Base-by-base conservation (phyloP, 2,329 filamentous ascomycete genomes). In the Cladophialophora exuberans region DNA sequence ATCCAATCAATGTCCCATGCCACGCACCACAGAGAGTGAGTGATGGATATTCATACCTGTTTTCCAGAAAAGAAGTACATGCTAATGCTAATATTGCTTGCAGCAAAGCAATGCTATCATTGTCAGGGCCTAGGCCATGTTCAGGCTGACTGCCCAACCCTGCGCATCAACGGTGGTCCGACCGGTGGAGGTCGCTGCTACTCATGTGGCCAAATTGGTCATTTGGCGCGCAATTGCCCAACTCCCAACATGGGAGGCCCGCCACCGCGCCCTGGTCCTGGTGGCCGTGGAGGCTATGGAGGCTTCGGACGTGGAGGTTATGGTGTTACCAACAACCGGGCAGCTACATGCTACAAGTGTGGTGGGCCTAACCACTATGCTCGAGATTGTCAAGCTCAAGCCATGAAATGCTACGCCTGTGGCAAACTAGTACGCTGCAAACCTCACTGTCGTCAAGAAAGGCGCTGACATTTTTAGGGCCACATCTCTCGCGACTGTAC, bases 51-150 rank as follows among this genome's bases (percentile, higher is more conserved):
- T 23, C 13, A 13, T n/a, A 5, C 26, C 11, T 20, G 10, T n/a
- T n/a, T n/a, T n/a, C n/a, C n/a, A n/a, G n/a, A n/a, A 9, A 17
- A 23, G 31, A 5, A 23, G 9, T 30, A 3, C n/a, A 22, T 6
- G 39, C 50, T 57, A 28, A 54, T n/a, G 20, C 23, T 6, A 38
- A 15, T 6, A 13, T 39, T 38, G 52, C 22, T n/a, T 17, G 47
- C 67, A 86, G 91, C 91, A 49, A 99, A 99, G 86, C 94, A 99
- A 82, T 99, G 94, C 85, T 99, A 99, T 76, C 94, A 97, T 79
- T 99, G 94, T 83, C 94, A 97, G 81, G 94, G 94, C 56, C 84
- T 97, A 60, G 94, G 94, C 65, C 94, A 99, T 73, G 94, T 99
- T 68, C 94, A 99, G 81, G 94, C 94, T 66, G 94, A 99, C 76